Percentiles rank a stretch among this genome's conserved stretches.
Conservation (phyloP, 2,329 filamentous ascomycete genomes). For the Penicillium janthinellum region DNA sequence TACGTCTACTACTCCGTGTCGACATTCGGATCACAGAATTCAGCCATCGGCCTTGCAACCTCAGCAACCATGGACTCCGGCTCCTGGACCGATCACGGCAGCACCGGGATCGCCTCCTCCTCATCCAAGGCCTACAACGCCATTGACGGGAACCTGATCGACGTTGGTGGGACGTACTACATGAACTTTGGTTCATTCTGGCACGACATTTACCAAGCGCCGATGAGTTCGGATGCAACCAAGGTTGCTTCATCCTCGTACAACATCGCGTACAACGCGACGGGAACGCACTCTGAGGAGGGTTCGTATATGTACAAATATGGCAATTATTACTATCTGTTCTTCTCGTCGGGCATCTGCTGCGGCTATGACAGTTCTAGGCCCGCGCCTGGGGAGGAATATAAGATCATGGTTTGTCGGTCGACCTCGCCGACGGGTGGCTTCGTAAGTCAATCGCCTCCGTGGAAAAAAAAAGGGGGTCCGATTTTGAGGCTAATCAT, state of each 20-base stretch:
- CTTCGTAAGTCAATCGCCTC: slow-evolving; percentile 48
- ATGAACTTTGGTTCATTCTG: slow-evolving; percentile 71
- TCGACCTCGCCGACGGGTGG: slow-evolving; percentile 54
- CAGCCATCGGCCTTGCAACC: slow-evolving; percentile 62
- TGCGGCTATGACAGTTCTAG: slow-evolving; percentile 57
- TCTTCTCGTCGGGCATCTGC: slow-evolving; percentile 63
- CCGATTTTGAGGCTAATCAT: not conserved
- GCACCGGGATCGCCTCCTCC: slow-evolving; percentile 39
- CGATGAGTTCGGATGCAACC: slow-evolving; percentile 45
- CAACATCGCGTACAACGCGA: slow-evolving; percentile 58
- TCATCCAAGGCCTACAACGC: slow-evolving; percentile 56
- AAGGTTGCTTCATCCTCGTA: slow-evolving; percentile 39
- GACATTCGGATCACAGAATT: slow-evolving; percentile 62
- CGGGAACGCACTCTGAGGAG: slow-evolving; percentile 57
- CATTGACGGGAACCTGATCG: slow-evolving; percentile 61
- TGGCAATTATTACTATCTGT: slow-evolving; percentile 64
- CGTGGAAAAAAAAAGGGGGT: not conserved
- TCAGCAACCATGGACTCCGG: slow-evolving; percentile 44
- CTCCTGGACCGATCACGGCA: slow-evolving; percentile 39
- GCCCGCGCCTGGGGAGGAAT: slow-evolving; percentile 62
- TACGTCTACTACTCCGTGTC: slow-evolving; percentile 69
- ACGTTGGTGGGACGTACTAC: slow-evolving; percentile 46
- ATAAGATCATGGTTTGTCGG: slow-evolving; percentile 67
- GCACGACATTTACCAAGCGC: slow-evolving; percentile 63
- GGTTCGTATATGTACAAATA: slow-evolving; percentile 59